Conservation (phyloP, 1,284 basidiomycete genomes). For the Phellinidium pouzarii region DNA sequence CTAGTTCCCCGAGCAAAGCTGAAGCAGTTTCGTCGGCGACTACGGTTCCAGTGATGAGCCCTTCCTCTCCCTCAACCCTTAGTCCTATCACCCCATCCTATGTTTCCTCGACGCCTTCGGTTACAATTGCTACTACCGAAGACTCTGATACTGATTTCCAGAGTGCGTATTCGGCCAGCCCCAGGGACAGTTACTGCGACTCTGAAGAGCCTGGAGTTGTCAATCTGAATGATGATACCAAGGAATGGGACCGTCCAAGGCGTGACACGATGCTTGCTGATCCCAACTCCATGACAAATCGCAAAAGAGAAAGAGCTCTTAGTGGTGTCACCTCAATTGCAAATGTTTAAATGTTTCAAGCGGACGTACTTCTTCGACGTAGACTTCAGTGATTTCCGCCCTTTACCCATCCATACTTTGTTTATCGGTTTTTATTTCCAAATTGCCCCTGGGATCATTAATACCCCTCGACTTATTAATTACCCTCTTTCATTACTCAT, state of each 20-base stretch:
- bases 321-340: slow-evolving; percentile 39
- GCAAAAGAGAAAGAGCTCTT: slow-evolving; percentile 34
- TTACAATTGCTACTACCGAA: slow-evolving; percentile 47
- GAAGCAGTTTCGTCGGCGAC: slow-evolving; percentile 7
- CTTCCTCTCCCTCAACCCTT: slow-evolving; percentile 24
- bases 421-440: slow-evolving; percentile 3
- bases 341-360: slow-evolving; percentile 17
- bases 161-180: slow-evolving; percentile 72
- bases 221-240: slow-evolving; percentile 21
- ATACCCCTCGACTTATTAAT: not conserved
- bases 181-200: slow-evolving; percentile 53
- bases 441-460: not conserved
- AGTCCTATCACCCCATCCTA: slow-evolving; percentile 28
- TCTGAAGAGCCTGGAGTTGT: slow-evolving; percentile 26
- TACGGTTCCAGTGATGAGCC: slow-evolving; percentile 25
- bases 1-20: slow-evolving; percentile 25
- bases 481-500: slow-evolving; percentile 1
- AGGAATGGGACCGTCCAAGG: not conserved
- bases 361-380: not conserved
- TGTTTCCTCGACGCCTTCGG: slow-evolving; percentile 36
- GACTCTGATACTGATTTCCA: slow-evolving; percentile 82
- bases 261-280: not conserved
- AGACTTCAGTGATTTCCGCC: not conserved
- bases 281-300: slow-evolving; percentile 14
- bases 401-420: not conserved